Conservation (phyloP, 192 early-diverging fungal species). For the Entophlyctis luteolus region DNA sequence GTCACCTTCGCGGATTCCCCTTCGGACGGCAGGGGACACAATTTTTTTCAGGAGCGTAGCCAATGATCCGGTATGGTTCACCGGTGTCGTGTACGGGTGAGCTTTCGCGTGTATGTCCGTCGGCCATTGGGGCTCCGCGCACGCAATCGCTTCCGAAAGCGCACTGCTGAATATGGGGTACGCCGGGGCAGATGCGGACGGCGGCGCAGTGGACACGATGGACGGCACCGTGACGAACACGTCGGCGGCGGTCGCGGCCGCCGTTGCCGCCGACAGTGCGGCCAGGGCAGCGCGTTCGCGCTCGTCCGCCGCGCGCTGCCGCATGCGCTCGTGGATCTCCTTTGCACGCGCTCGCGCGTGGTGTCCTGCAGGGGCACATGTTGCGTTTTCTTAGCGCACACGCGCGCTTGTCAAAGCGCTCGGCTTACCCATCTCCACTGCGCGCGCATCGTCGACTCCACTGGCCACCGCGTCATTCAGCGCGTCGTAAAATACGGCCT, state of each 20-base stretch:
- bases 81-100: conserved; percentile 11
- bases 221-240: too few species aligned
- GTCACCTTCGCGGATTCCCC: conserved; percentile 11
- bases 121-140: conserved; percentile 17
- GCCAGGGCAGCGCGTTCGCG: not conserved
- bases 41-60: conserved; percentile 11
- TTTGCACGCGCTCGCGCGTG: conserved; percentile 11
- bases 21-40: conserved; percentile 12
- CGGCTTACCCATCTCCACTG: conserved; percentile 18
- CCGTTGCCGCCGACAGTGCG: not conserved
- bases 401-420: not conserved
- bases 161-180: not conserved
- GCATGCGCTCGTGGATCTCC: conserved; percentile 13
- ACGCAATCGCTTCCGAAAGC: not conserved
- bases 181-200: not conserved
- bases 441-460: conserved; percentile 9
- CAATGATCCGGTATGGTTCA: not conserved
- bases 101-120: conserved; percentile 1
- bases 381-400: not conserved
- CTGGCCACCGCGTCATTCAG: not conserved
- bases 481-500: conserved; percentile 19
- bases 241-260: not conserved
- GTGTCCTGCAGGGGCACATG: not conserved
- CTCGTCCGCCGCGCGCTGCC: conserved; percentile 1
- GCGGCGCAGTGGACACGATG: not conserved